Conservation (phyloP, 23 red algal genomes). For the Gracilariopsis chorda region DNA sequence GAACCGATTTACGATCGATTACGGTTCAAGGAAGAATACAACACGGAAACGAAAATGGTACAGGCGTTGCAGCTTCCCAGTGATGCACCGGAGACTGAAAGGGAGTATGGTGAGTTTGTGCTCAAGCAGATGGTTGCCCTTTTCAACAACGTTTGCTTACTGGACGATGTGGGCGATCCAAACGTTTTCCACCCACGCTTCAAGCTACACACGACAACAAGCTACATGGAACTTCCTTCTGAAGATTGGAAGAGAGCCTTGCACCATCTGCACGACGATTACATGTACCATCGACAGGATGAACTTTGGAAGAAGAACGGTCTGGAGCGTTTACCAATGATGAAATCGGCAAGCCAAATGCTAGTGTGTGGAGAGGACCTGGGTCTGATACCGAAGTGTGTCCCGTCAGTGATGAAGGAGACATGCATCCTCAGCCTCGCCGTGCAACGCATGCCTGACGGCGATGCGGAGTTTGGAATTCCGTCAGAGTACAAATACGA, state of each 20-base stretch:
- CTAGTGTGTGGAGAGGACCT: slow-evolving; percentile 93
- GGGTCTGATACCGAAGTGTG: slow-evolving; percentile 77
- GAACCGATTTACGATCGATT: slow-evolving; percentile 71
- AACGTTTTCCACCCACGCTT: slow-evolving; percentile 86
- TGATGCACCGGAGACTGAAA: slow-evolving; percentile 45
- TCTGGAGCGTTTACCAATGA: slow-evolving; percentile 79
- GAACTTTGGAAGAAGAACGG: slow-evolving; percentile 83
- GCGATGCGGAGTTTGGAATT: slow-evolving; percentile 59
- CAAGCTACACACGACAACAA: slow-evolving; percentile 59
- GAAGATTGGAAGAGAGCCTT: slow-evolving; percentile 78
- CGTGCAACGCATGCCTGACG: slow-evolving; percentile 91
- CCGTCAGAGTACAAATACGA: slow-evolving; percentile 78
- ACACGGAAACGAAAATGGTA: slow-evolving; percentile 72
- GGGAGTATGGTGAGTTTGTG: not conserved
- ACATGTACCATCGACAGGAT: slow-evolving; percentile 92
- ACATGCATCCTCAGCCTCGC: slow-evolving; percentile 76
- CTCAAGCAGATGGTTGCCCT: slow-evolving; percentile 35
- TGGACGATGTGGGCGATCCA: slow-evolving; percentile 68
- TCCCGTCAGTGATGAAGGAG: slow-evolving; percentile 79
- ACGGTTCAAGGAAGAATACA: slow-evolving; percentile 75
- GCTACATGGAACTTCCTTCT: slow-evolving; percentile 65
- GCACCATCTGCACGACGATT: slow-evolving; percentile 81
- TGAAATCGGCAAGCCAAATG: slow-evolving; percentile 88
- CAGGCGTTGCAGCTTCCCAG: slow-evolving; percentile 19
- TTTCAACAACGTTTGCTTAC: slow-evolving; percentile 80